Conservation (phyloP, 768 basidiomycete genomes). For the Amanita molliuscula region DNA sequence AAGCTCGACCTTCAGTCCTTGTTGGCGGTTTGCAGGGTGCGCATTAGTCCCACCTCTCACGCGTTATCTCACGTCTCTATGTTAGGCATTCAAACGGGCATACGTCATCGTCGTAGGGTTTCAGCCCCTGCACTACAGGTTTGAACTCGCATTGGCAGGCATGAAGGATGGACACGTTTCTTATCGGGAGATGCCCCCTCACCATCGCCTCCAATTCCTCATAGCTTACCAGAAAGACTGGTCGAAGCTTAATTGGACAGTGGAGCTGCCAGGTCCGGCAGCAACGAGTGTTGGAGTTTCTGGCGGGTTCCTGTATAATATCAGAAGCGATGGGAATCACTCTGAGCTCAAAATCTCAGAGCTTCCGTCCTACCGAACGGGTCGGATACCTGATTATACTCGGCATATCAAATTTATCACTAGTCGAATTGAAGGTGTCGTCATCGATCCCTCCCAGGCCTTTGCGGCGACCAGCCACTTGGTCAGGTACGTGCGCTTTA, state of each 20-base stretch:
- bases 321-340: slow-evolving; percentile 27
- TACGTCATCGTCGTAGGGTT: slow-evolving; percentile 34
- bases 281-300: slow-evolving; percentile 30
- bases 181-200: slow-evolving; percentile 24
- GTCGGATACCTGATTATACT: slow-evolving; percentile 30
- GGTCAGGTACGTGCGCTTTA: slow-evolving; percentile 21
- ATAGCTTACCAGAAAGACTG: slow-evolving; percentile 36
- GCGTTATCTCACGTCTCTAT: slow-evolving; percentile 6
- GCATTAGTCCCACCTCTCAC: slow-evolving; percentile 4
- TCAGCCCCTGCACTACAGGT: slow-evolving; percentile 37
- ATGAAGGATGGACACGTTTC: slow-evolving; percentile 41
- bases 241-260: slow-evolving; percentile 36
- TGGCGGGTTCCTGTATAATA: slow-evolving; percentile 36
- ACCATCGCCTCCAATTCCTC: slow-evolving; percentile 34
- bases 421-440: slow-evolving; percentile 31
- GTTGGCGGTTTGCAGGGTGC: slow-evolving; percentile 36
- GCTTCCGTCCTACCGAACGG: slow-evolving; percentile 38
- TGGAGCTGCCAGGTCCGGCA: slow-evolving; percentile 31
- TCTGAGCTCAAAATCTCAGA: slow-evolving; percentile 32
- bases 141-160: slow-evolving; percentile 37
- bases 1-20: slow-evolving; percentile 38
- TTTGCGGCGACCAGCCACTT: slow-evolving; percentile 34
- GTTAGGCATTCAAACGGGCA: slow-evolving; percentile 36
- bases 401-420: slow-evolving; percentile 35
- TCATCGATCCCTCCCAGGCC: slow-evolving; percentile 33